Base-by-base conservation (phyloP, 345 rosid genomes). In the Gossypium raimondii region DNA sequence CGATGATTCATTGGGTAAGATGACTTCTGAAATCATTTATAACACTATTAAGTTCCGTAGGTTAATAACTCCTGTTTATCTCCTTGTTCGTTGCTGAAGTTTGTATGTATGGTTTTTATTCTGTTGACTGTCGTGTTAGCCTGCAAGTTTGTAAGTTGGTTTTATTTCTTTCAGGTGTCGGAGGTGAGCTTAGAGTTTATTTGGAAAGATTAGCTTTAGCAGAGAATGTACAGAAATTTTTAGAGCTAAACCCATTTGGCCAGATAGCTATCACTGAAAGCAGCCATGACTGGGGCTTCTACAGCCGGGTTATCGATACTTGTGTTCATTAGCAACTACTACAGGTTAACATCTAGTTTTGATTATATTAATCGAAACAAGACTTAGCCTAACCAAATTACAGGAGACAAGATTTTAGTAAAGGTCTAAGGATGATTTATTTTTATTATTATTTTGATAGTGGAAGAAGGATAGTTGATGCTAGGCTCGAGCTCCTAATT, bases 1-100 rank as follows among this genome's bases (percentile, higher is more conserved):
- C n/a, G 98, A 93, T 63, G 59, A 80, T 77, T 83, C 90, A 3
- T 83, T 95, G 82, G 97, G 98, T 95, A 83, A 74, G 84, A 52
- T 11, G 14, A 38, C 20, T 38, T 60, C 22, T 55, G 27, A 48
- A 60, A 11, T 55, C 3, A 11, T 52, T 70, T 48, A 64, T 18
- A 10, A 57, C 10, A 7, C 24, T 20, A 3, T 51, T 4, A 9
- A 16, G 45, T 51, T 69, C 57, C 41, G 6, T 34, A 34, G 41
- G 7, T 34, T 34, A 62, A 29, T 52, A 50, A 50, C n/a, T 68
- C 48, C 29, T 9, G 43, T 68, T 8, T 45, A 45, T 45, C 50
- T 41, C 58, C 56, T 12, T 48, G 52, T 48, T 48, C 41, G 41
- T 34, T 48, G 52, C 52, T 48, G 52, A 48, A 48, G 52, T 48